A percentile compares a stretch with the other conserved stretches of the same genome.
Evolutionary conservation across 345 rosid species (phyloP).

Genomic region (Rhodamnia argentea): DNA sequence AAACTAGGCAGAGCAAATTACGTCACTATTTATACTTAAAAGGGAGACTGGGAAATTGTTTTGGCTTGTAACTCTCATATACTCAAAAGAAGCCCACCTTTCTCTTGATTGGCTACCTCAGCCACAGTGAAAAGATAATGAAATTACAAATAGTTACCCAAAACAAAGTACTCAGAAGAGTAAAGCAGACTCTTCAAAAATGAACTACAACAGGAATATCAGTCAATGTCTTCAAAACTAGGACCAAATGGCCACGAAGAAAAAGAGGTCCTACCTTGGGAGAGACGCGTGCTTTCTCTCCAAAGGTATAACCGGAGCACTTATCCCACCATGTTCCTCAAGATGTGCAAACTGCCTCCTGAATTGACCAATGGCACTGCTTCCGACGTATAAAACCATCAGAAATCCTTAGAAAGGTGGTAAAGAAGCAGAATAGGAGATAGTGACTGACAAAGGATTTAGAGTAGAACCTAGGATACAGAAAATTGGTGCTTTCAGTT

Average conservation of each 20-base stretch:
- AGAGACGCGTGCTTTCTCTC: slow-evolving; percentile 85
- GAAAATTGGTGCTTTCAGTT: slow-evolving; percentile 70
- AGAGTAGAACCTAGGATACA: slow-evolving; percentile 80
- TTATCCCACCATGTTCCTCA: slow-evolving; percentile 84
- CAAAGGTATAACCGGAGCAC: slow-evolving; percentile 71
- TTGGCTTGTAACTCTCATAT: background rate
- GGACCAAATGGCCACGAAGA: background rate
- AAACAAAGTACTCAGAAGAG: background rate
- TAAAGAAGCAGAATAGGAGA: background rate
- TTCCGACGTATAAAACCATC: slow-evolving; percentile 3
- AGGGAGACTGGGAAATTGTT: background rate
- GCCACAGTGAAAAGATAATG: background rate
- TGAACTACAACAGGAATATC: background rate
- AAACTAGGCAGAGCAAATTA: background rate
- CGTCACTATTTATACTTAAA: background rate
- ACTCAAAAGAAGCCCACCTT: background rate
- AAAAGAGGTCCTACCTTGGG: slow-evolving; percentile 19
- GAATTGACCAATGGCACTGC: slow-evolving; percentile 89
- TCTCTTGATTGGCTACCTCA: background rate
- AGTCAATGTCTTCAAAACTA: background rate
- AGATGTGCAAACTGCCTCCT: slow-evolving; percentile 91
- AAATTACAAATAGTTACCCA: background rate
- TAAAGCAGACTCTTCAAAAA: background rate
- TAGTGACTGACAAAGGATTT: background rate
- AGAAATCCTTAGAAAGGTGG: background rate